Conservation (phyloP, 192 early-diverging fungal genomes). For the Mortierella claussenii region DNA sequence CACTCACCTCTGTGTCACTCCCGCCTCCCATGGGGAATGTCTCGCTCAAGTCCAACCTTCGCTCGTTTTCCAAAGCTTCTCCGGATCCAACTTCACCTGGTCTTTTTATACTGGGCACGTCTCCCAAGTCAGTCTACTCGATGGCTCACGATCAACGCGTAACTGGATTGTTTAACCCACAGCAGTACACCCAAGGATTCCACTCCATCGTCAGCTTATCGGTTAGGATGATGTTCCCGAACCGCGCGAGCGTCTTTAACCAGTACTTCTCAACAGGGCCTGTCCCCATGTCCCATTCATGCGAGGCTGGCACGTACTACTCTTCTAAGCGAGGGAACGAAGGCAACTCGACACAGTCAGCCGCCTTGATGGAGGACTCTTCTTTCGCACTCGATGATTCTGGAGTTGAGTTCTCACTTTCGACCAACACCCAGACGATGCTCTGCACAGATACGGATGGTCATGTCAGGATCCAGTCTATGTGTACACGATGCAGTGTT, state of each 20-base stretch:
- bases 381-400: too few species aligned
- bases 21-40: background rate
- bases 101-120: constrained; percentile 31
- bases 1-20: background rate
- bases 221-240: constrained; percentile 39
- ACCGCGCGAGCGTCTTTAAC: constrained; percentile 24
- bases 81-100: constrained; percentile 28
- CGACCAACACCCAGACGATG: background rate
- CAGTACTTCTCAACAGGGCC: constrained; percentile 22
- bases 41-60: background rate
- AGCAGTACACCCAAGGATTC: constrained; percentile 45
- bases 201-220: constrained; percentile 32
- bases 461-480: constrained; percentile 18
- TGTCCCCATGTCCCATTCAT: constrained; percentile 12
- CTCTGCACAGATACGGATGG: constrained; percentile 19
- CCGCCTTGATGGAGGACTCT: too few species aligned
- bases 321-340: constrained; percentile 1
- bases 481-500: constrained; percentile 22
- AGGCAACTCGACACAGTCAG: too few species aligned
- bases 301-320: constrained; percentile 22
- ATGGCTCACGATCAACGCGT: constrained; percentile 18
- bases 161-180: constrained; percentile 22
- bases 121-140: constrained; percentile 28
- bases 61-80: constrained; percentile 1
- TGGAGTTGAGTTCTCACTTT: background rate